Evolutionary conservation across 2,329 filamentous ascomycete species (phyloP), one percentile per base, ranked within the genome.

Genomic region (Aspergillus costaricaensis): DNA sequence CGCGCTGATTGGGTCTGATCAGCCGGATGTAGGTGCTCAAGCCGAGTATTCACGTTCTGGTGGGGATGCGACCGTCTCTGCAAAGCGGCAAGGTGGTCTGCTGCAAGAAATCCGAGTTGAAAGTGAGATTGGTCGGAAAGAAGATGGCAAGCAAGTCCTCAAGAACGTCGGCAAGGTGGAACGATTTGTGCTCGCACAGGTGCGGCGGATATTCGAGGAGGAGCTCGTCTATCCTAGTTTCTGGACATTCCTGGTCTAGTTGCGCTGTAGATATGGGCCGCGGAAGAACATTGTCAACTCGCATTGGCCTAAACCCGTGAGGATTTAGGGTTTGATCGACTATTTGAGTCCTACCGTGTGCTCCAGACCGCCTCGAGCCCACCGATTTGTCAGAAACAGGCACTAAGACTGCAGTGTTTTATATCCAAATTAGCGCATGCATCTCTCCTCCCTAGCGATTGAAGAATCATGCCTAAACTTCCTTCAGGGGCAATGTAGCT

Each of bases 81-180:
- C 71, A 32, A 75, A 76, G 62, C 80, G 80, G 41, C 83, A 91
- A 61, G 92, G 91, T 4, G 91, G 91, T 0, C 78, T 98, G 60
- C 78, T 99, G 58, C 92, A 96, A 75, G 91, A 98, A 77, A 96
- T 99, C 69, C 88, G 89, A 66, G 94, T 99, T 6, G 95, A 99
- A 77, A 98, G 94, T 75, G 95, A 99, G 79, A 99, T 99, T 75
- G 95, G 95, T 6, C 89, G 95, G 74, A 88, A 92, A 66, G 92
- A 96, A 70, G 89, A 90, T 62, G 91, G 92, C 25, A 96, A 95
- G 79, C 94, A 97, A 79, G 95, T 94, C 50, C 80, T 99, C 62
- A 98, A 97, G 83, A 99, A 99, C 75, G 94, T 99, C 53, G 94
- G 95, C 61, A 99, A 99, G 82, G 95, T 99, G 60, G 95, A 99